Base-by-base conservation (phyloP, 1,284 basidiomycete species). In the Austropuccinia psidii region DNA sequence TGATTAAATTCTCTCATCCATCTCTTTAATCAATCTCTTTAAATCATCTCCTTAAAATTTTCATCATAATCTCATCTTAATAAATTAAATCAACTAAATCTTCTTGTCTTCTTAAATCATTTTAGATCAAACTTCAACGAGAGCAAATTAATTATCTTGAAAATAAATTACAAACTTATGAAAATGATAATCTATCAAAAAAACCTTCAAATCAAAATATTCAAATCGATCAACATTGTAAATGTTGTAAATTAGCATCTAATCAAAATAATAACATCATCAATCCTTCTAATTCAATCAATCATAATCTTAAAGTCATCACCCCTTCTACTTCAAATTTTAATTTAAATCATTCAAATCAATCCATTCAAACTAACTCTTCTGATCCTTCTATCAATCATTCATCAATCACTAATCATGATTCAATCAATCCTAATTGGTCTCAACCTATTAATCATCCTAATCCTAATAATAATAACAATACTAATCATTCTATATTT, bases 211-310 rank as follows among this genome's bases (percentile, higher is more conserved):
- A 21, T 43, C 47, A 43, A 43, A 29, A 41, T 24, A n/a, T 17
- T 55, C 31, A 35, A 67, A 39, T 52, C n/a, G 17, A 21, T 31
- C 67, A 57, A 33, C 67, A 69, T 47, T 69, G 67, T 24, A 45
- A 45, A 57, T 69, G 67, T 49, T 69, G 67, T 54, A 57, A 55
- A 41, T 69, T 69, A 29, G 50, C 67, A 27, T 24, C 39, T n/a
- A 35, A 24, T 8, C 43, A 33, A 35, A 52, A 5, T 39, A 31
- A 31, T n/a, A 37, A 8, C 41, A 45, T 17, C 35, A 27, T 35
- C 27, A 31, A 41, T 24, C 35, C 49, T 24, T 4, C 35, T 19
- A 39, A 50, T 21, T 43, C 50, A 11, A 2, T 47, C 27, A 57
- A 27, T 33, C 54, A 52, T n/a, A n/a, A n/a, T n/a, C n/a, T n/a